phyloP scores from a whole-genome alignment of 164 flowering plant species.

The Dillenia turbinata region DNA sequence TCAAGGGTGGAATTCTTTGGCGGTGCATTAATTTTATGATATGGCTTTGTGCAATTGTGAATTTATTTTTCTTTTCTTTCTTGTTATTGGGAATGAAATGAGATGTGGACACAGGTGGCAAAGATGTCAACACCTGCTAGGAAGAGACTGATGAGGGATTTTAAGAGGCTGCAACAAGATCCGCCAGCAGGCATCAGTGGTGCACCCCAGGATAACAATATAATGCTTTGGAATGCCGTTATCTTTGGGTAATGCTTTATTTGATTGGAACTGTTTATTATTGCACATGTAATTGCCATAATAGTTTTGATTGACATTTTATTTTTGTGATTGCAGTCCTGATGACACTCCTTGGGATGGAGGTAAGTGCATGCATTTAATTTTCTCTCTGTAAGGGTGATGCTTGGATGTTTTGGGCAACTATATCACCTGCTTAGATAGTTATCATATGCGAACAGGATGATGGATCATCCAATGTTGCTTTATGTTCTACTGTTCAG shows the following conservation, averaged over 20 bases:
- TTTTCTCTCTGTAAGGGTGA: background rate
- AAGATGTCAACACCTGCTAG: conserved; percentile 85
- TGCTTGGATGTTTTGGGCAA: background rate
- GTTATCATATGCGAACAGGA: no score
- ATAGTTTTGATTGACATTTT: conserved; percentile 1
- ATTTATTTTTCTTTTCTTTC: no score
- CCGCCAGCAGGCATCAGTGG: conserved; percentile 96
- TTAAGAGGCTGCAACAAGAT: conserved; percentile 90
- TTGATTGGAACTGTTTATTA: background rate
- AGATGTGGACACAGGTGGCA: conserved; percentile 10
- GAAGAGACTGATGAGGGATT: conserved; percentile 91
- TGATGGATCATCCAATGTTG: no score
- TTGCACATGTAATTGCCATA: background rate
- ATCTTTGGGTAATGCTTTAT: conserved; percentile 60
- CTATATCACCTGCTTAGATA: background rate
- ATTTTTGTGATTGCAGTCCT: conserved; percentile 61
- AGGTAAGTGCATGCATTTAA: conserved; percentile 37
- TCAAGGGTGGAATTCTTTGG: no score
- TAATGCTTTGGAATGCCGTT: conserved; percentile 92
- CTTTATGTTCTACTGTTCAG: no score
- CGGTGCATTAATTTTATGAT: no score
- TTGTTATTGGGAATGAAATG: no score
- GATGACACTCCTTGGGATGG: conserved; percentile 99
- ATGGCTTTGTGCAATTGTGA: no score
- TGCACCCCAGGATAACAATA: conserved; percentile 89